These are phyloP conservation scores for Hypoxylon sp. DNA, from an alignment of 2,329 filamentous ascomycete species.

Conservation along the genomic window DNA sequence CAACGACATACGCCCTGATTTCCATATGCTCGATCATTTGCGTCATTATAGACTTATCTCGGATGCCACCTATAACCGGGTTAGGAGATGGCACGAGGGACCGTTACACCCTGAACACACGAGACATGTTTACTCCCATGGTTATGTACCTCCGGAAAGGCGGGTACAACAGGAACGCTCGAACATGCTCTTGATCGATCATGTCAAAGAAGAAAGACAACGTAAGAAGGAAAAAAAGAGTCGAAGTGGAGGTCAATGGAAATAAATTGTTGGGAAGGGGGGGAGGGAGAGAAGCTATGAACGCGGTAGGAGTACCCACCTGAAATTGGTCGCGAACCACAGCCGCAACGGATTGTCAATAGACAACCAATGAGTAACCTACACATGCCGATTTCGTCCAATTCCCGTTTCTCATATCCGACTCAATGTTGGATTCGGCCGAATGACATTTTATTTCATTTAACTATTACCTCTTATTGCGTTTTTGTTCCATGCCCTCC, in stretches of 20 bases:
- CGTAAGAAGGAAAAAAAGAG: neutral
- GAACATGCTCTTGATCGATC: conserved; percentile 12
- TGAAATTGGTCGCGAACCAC: conserved; percentile 37
- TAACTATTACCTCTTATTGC: conserved; percentile 21
- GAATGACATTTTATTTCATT: conserved; percentile 16
- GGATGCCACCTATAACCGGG: neutral
- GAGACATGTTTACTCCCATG: conserved; percentile 14
- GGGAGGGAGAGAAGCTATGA: conserved; percentile 24
- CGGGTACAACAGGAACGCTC: conserved; percentile 1
- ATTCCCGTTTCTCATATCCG: conserved; percentile 15
- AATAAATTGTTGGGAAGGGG: conserved; percentile 11
- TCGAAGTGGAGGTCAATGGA: neutral
- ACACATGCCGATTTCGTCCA: conserved; percentile 1
- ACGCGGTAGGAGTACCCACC: conserved; percentile 25
- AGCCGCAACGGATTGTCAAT: conserved; percentile 15
- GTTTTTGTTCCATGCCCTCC: conserved; percentile 13
- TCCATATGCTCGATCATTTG: conserved; percentile 85
- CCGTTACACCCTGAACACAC: conserved; percentile 14
- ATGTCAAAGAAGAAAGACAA: conserved; percentile 22
- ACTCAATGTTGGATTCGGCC: conserved; percentile 8
- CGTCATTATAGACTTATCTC: conserved; percentile 29
- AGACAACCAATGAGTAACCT: conserved; percentile 17
- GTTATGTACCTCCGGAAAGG: conserved; percentile 29
- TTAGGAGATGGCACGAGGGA: conserved; percentile 32
- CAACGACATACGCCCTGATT: conserved; percentile 82